Percentiles rank a stretch among this genome's conserved stretches.
phyloP scores from a whole-genome alignment of 192 early-diverging fungal species.

The Coemansia biformis region DNA sequence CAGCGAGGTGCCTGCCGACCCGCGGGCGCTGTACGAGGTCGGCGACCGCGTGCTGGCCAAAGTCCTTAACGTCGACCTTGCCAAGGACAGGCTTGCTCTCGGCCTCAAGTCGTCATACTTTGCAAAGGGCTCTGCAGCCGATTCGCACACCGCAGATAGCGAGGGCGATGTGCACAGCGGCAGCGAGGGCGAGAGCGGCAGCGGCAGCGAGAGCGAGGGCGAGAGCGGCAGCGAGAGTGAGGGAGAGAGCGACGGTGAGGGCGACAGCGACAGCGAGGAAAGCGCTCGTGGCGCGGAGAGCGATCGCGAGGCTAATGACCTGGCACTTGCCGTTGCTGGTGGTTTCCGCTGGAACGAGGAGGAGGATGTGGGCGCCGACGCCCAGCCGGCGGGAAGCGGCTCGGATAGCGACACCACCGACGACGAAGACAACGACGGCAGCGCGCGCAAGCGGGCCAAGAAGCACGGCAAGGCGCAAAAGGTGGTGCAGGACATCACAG shows the following conservation, averaged over 20 bases:
- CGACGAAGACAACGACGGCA: conserved; percentile 41
- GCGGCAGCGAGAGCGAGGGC: conserved; percentile 9
- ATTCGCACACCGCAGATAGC: no score
- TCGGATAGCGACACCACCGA: conserved; percentile 52
- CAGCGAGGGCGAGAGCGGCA: background rate
- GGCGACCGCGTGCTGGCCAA: conserved; percentile 81
- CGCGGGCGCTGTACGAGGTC: conserved; percentile 64
- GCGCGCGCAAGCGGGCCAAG: conserved; percentile 1
- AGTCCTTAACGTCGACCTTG: conserved; percentile 67
- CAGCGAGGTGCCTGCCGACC: conserved; percentile 62
- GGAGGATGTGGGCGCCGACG: conserved; percentile 21
- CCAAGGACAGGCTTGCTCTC: conserved; percentile 64
- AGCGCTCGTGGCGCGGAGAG: conserved; percentile 11
- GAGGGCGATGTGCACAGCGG: no score
- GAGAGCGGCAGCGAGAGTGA: conserved; percentile 5
- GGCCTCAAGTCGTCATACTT: conserved; percentile 86
- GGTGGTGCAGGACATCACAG: conserved; percentile 63
- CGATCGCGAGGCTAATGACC: conserved; percentile 4
- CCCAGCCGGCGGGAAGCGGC: conserved; percentile 10
- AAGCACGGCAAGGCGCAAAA: conserved; percentile 54
- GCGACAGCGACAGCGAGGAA: conserved; percentile 15
- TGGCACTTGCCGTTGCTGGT: conserved; percentile 32
- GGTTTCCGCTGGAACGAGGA: conserved; percentile 55
- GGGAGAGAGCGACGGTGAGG: conserved; percentile 4
- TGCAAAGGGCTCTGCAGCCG: conserved; percentile 35